Evolutionary conservation across 192 early-diverging fungal genomes (phyloP), one percentile per base, ranked within the genome.

Genomic region (Lunasporangiospora selenospora): DNA sequence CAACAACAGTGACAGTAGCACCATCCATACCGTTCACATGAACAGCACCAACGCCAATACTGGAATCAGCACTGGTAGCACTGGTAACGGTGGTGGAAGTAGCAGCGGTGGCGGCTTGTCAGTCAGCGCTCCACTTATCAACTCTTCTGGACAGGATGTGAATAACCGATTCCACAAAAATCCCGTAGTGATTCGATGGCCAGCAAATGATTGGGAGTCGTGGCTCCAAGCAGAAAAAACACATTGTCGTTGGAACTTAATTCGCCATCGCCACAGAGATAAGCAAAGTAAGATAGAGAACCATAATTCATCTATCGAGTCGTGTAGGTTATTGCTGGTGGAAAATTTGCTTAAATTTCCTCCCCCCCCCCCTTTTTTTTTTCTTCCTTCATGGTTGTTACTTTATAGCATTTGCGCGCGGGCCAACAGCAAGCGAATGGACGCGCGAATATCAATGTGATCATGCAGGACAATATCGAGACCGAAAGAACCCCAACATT

Each of bases 371-470:
- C 16, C 24, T 47, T 15, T 27, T 19, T 50, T 26, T 33, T 13
- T 15, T 42, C n/a, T 38, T 23, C 38, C 30, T n/a, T 23, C 18
- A 27, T n/a, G 11, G 2, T 32, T 46, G 30, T 5, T 39, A 40
- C 8, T 30, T 24, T 6, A 19, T 23, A 73, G 69, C 58, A 19
- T 73, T 63, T 26, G 53, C 69, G 7, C 60, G 69, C 15, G 69
- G 69, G 15, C 69, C 69, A 16, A 63, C 69, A 21, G 69, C 69
- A 0, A 58, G 69, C 18, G 69, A 73, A 51, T 73, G 69, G 69
- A 63, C 44, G 8, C 45, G 69, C 15, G 69, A 73, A 39, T 73
- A 40, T 23, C 69, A 73, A 6, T 73, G 69, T 29, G 69, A 63
- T 18, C 69, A 73, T 53, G 69, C 69, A 15, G 69, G 69, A 4